Percentiles rank a stretch among this genome's conserved stretches.
Conservation (phyloP, 2,329 filamentous ascomycete genomes). For the Macroventuria anomochaeta region DNA sequence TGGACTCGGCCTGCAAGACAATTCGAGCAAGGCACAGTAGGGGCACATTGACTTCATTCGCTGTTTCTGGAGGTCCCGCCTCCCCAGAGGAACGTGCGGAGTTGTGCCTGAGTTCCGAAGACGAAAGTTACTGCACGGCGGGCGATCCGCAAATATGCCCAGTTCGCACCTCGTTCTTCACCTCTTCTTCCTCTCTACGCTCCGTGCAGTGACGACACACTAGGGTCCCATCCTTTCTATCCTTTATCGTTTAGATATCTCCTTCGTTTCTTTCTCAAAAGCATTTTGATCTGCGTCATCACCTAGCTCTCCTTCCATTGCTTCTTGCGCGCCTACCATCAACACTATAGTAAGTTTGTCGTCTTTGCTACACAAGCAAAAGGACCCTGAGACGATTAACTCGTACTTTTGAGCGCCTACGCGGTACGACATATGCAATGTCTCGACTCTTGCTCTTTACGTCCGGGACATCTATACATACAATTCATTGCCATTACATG, state of each 20-base stretch:
- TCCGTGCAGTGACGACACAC: constrained; percentile 37
- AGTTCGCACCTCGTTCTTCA: constrained; percentile 33
- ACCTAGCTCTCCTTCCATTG: constrained; percentile 10
- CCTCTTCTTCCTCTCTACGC: constrained; percentile 35
- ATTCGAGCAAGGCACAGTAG: constrained; percentile 38
- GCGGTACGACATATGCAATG: background rate
- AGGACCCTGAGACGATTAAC: background rate
- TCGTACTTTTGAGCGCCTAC: background rate
- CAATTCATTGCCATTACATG: background rate
- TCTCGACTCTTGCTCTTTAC: background rate
- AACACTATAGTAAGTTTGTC: constrained; percentile 6
- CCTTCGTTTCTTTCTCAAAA: constrained; percentile 18
- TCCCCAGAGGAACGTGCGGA: constrained; percentile 40
- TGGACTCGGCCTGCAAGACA: constrained; percentile 34
- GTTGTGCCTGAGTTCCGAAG: constrained; percentile 35
- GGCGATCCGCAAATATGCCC: constrained; percentile 45
- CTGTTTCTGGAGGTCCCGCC: constrained; percentile 30
- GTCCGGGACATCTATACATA: background rate
- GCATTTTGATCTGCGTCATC: constrained; percentile 22
- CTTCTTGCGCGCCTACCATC: constrained; percentile 5
- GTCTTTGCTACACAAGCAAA: background rate
- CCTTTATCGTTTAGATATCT: constrained; percentile 14
- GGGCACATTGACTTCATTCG: constrained; percentile 38
- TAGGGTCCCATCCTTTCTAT: constrained; percentile 26
- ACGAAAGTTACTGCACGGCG: constrained; percentile 34